Percentiles rank a stretch among this genome's conserved stretches.
Evolutionary conservation across 176 grass and related monocot genomes (phyloP).

Genomic region (Juncus effusus): DNA sequence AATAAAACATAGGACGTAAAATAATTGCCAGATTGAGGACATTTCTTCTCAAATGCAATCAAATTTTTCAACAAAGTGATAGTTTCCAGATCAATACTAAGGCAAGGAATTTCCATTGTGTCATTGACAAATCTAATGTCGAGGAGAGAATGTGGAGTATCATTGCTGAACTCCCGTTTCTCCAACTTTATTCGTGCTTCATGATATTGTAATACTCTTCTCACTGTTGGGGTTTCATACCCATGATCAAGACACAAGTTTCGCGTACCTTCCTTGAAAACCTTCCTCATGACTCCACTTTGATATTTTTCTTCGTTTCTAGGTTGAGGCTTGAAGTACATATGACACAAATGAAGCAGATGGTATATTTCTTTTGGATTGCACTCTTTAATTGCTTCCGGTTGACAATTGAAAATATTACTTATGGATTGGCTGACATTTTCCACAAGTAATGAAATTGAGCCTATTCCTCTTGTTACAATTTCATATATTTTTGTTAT

Average conservation of each 20-base stretch:
- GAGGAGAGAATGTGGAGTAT: slow-evolving; percentile 17
- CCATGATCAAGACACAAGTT: background rate
- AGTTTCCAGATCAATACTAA: slow-evolving; percentile 24
- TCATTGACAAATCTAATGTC: slow-evolving; percentile 24
- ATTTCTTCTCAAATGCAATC: slow-evolving; percentile 15
- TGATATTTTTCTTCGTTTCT: background rate
- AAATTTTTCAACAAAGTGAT: slow-evolving; percentile 21
- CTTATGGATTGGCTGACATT: background rate
- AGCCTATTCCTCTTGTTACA: background rate
- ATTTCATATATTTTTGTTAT: too few species aligned
- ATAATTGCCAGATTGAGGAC: slow-evolving; percentile 22
- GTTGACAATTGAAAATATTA: background rate
- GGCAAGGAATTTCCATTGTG: slow-evolving; percentile 21
- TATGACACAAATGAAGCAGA: background rate
- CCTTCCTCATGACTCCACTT: too few species aligned
- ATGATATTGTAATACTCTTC: slow-evolving; percentile 18
- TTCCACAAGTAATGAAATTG: background rate
- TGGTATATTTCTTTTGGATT: background rate
- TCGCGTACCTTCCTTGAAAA: background rate
- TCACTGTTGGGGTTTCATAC: background rate
- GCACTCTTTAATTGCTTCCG: background rate
- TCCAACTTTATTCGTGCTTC: slow-evolving; percentile 12
- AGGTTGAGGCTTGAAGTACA: background rate
- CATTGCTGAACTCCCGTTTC: background rate
- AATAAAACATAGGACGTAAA: slow-evolving; percentile 26